Evolutionary conservation across 163 green algal genomes (phyloP), one percentile per base, ranked within the genome.

Genomic region (Prototheca stagnorum): DNA sequence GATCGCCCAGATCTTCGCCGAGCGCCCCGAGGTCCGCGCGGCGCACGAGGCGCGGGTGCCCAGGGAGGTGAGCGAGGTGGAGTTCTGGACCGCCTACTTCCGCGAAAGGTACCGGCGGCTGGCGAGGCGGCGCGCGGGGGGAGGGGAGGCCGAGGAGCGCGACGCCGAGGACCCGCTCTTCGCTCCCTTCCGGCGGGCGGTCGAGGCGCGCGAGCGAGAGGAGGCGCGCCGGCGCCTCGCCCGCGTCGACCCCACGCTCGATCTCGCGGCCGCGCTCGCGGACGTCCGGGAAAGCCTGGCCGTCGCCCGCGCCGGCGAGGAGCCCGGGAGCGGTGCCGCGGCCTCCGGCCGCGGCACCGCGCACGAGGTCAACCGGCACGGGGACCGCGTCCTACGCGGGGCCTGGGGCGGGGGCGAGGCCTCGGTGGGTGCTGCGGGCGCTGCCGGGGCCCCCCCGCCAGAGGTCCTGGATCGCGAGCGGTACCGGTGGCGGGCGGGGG

Each of bases 81-180:
- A 69, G 14, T 85, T 85, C 39, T 85, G 75, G 75, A 49, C 43
- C 20, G 51, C 47, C 9, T 85, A 75, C 61, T 68, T 78, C 40
- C 65, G 66, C 23, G 52, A 68, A 35, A 42, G 69, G 51, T 62
- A 62, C 47, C 34, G 40, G n/a, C 39, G 40, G 23, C 39, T 54
- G 33, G 54, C 54, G 0, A 21, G 35, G 33, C n/a, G 54, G 54
- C 53, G n/a, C 12, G 45, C 8, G 26, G 44, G 26, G 15, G 39
- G 17, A 16, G 11, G 33, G 33, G 11, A n/a, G 33, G 23, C 57
- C 2, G 44, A 56, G 12, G 43, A 53, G 17, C 41, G 57, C 3
- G 58, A 68, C 12, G 35, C 42, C 1, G 62, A 58, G 33, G 37
- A 67, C 29, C 44, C 68, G 46, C 23, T 67, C 39, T 70, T 70